A percentile compares a stretch with the other conserved stretches of the same genome.
phyloP scores from a whole-genome alignment of 352 stramenopile species.

The Saprolegnia parasitica region DNA sequence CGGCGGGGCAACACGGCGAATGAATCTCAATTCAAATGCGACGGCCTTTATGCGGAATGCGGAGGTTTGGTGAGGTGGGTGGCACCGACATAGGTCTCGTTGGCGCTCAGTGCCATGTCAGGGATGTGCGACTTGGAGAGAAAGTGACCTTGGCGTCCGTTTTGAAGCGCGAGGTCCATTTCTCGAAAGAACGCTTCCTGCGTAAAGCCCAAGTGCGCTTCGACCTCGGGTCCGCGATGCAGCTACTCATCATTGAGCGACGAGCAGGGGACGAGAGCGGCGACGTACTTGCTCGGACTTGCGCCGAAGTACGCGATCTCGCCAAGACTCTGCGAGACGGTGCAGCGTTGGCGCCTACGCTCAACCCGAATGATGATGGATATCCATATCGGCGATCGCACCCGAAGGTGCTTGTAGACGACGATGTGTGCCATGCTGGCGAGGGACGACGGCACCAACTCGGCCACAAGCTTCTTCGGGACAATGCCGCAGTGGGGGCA shows the following conservation, averaged over 20 bases:
- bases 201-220: conserved; percentile 43
- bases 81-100: conserved; percentile 32
- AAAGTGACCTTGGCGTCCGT: conserved; percentile 47
- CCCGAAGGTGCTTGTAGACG: conserved; percentile 41
- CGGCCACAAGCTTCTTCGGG: conserved; percentile 27
- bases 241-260: conserved; percentile 1
- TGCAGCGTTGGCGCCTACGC: conserved; percentile 52
- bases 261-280: conserved; percentile 10
- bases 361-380: background rate
- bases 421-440: conserved; percentile 38
- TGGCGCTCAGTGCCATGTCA: conserved; percentile 52
- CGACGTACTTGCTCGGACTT: conserved; percentile 16
- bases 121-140: conserved; percentile 38
- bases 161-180: conserved; percentile 45
- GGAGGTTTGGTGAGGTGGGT: conserved; percentile 20
- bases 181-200: conserved; percentile 58
- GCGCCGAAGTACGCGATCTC: background rate
- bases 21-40: background rate
- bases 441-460: conserved; percentile 36
- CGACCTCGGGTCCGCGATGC: conserved; percentile 4
- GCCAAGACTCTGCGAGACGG: conserved; percentile 46
- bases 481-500: conserved; percentile 61
- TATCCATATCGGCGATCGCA: background rate
- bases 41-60: conserved; percentile 5
- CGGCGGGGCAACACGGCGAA: background rate